Evolutionary conservation across 305 asterid species (phyloP).

Genomic region (Fraxinus sp.): DNA sequence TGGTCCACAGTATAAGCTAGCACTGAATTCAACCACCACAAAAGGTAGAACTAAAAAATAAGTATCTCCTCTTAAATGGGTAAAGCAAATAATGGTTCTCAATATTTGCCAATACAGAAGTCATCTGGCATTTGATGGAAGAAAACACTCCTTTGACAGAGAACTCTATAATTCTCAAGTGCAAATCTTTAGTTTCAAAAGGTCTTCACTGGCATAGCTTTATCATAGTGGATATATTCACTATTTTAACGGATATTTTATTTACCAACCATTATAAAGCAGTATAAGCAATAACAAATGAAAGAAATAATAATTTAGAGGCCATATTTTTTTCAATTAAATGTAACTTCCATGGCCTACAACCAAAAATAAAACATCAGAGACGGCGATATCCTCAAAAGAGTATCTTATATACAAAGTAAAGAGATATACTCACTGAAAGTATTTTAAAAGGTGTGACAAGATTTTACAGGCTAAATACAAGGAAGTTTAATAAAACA

Average conservation of each 20-base stretch:
- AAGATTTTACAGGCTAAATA: not conserved
- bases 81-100: not conserved
- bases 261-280: not conserved
- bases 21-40: conserved; percentile 15
- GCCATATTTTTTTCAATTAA: not conserved
- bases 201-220: not conserved
- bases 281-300: not conserved
- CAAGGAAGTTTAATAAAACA: not conserved
- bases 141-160: not conserved
- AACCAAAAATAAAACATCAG: not conserved
- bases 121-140: not conserved
- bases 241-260: not conserved
- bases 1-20: not conserved
- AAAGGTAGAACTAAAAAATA: conserved; percentile 8
- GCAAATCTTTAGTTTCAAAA: not conserved
- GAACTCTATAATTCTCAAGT: not conserved
- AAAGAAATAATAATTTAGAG: not conserved
- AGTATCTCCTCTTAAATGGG: not conserved
- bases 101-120: not conserved
- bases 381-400: not conserved
- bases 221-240: not conserved
- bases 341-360: not conserved
- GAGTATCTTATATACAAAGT: not conserved
- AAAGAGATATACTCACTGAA: not conserved
- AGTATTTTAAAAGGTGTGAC: not conserved